Conservation (phyloP, 2,329 filamentous ascomycete genomes). For the Ophiostoma triangulosporum region DNA sequence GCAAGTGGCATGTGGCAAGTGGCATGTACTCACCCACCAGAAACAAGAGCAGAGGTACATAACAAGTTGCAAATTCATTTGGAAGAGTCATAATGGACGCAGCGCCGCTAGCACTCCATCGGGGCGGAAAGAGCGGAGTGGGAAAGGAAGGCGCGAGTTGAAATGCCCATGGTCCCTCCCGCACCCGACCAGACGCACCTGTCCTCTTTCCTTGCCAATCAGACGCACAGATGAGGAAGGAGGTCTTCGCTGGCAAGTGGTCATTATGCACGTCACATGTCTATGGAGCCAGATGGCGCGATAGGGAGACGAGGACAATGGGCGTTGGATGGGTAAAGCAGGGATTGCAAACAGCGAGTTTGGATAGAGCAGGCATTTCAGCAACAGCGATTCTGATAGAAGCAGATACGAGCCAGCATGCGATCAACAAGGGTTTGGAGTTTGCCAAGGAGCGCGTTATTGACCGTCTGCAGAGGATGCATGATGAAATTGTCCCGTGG, state of each 20-base stretch:
- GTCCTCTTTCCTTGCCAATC: constrained; percentile 8
- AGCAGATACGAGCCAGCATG: no score
- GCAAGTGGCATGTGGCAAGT: constrained; percentile 3
- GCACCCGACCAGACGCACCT: background rate
- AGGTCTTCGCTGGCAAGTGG: constrained; percentile 6
- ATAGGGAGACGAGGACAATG: background rate
- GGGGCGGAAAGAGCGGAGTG: constrained; percentile 9
- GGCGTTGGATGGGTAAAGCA: background rate
- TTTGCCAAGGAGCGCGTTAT: no score
- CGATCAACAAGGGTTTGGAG: no score
- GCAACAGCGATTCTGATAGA: no score
- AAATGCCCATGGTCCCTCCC: background rate
- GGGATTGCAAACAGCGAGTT: no score
- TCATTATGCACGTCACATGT: constrained; percentile 4
- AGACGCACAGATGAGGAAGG: background rate
- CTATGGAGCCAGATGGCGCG: background rate
- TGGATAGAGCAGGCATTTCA: no score
- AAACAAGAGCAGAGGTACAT: background rate
- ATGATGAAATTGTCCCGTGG: no score
- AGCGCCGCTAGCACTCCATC: background rate
- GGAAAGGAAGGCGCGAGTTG: constrained; percentile 3
- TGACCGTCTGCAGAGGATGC: no score
- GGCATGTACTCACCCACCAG: background rate
- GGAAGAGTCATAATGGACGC: no score
- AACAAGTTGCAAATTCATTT: background rate